Percentiles rank a stretch among this genome's conserved stretches.
phyloP scores from a whole-genome alignment of 805 yeast species.

The Priceomyces castillae region DNA sequence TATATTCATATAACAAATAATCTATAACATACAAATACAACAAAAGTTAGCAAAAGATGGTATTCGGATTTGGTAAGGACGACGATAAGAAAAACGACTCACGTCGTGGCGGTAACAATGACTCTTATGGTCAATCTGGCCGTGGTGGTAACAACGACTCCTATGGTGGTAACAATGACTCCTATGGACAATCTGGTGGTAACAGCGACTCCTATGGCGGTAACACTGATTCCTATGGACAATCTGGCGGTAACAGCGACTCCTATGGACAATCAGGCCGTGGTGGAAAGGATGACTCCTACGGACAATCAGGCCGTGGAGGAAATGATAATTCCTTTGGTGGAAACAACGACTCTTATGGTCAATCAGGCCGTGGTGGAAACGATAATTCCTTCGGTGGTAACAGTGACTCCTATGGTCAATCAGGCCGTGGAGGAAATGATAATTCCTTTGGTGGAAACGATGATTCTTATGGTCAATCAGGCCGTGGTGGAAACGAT shows the following conservation, averaged over 20 bases:
- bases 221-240: constrained; percentile 16
- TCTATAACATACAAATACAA: background rate
- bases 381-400: constrained; percentile 1
- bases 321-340: constrained; percentile 5
- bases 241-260: constrained; percentile 10
- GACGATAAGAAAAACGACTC: constrained; percentile 20
- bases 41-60: constrained; percentile 27
- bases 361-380: constrained; percentile 13
- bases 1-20: background rate
- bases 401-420: constrained; percentile 12
- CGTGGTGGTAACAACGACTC: constrained; percentile 10
- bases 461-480: constrained; percentile 17
- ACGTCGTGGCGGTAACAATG: constrained; percentile 14
- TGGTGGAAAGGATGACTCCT: constrained; percentile 13
- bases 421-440: constrained; percentile 3
- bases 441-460: constrained; percentile 15
- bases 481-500: constrained; percentile 7
- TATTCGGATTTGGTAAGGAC: constrained; percentile 32
- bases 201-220: constrained; percentile 19
- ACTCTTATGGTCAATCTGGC: constrained; percentile 16
- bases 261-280: constrained; percentile 15
- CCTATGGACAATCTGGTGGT: constrained; percentile 15
- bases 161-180: constrained; percentile 13
- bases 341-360: constrained; percentile 20
- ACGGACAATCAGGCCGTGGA: constrained; percentile 16